Evolutionary conservation across 306 rosid species (phyloP), one percentile per base, ranked within the genome.

Genomic region (Echinosophora koreensis): DNA sequence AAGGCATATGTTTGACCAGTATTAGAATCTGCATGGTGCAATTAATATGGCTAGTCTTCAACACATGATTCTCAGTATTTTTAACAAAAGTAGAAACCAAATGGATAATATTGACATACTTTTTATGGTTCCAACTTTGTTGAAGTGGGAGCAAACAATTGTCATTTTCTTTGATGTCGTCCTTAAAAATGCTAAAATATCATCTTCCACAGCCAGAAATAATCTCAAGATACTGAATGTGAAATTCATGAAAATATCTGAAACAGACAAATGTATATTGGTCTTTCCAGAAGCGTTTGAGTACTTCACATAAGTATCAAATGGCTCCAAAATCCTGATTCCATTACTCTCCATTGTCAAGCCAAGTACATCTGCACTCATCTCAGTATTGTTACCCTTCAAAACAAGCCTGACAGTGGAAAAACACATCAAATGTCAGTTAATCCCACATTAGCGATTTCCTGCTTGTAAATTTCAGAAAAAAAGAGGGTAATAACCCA

Each of bases 291-390:
- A 88, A 80, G 97, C 90, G 61, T 92, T 92, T 11, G 97, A 95
- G 82, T 90, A 95, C 81, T 88, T 89, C 76, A 92, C 71, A 32
- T 88, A 87, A 61, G 96, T 86, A 82, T 95, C 97, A 79, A 95
- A 95, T 34, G 98, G 98, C 86, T 95, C 98, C 93, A 95, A 76
- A 87, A 95, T 92, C 82, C 89, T 85, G 88, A 90, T 87, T 68
- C 97, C 98, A 66, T 83, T 90, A 84, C 97, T 95, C 88, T 95
- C 97, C 97, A 95, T 92, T 5, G 97, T 89, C 84, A 95, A 84
- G 68, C 97, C 97, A 81, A 92, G 93, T 38, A 83, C 81, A 76
- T 92, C 89, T 66, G 96, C 96, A 66, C 84, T 90, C 88, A 95
- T 83, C 89, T 95, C 97, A 66, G 85, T 83, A 28, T 87, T 87